phyloP scores from a whole-genome alignment of 805 yeast species.

The Saccharomycopsis synnaedendra region DNA sequence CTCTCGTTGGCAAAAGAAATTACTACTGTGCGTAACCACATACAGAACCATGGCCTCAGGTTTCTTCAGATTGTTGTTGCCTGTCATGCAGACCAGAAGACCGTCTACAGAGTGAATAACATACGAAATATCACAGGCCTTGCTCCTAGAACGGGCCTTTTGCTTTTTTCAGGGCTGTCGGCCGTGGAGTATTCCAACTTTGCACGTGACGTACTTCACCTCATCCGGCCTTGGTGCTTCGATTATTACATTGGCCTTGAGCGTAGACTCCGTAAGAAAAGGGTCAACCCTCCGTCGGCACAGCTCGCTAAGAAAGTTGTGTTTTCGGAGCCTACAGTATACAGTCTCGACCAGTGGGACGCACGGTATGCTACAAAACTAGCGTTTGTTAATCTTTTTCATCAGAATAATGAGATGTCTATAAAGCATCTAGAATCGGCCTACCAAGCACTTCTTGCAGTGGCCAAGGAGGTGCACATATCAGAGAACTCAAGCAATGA shows the following conservation, averaged over 20 bases:
- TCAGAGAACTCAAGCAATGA: neutral
- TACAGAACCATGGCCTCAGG: conserved; percentile 23
- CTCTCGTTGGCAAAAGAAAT: conserved; percentile 28
- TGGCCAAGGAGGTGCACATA: conserved; percentile 20
- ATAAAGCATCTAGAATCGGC: conserved; percentile 40
- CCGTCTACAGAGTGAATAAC: conserved; percentile 20
- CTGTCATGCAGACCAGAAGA: conserved; percentile 17
- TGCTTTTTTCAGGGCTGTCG: conserved; percentile 31
- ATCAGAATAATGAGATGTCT: conserved; percentile 35
- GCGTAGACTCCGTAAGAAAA: conserved; percentile 29
- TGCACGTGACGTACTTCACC: conserved; percentile 27
- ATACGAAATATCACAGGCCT: conserved; percentile 33
- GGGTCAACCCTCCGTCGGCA: conserved; percentile 15
- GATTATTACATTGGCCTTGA: conserved; percentile 35
- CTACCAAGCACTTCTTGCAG: conserved; percentile 37
- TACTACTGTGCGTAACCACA: conserved; percentile 22
- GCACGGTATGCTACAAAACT: conserved; percentile 41
- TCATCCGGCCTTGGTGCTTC: conserved; percentile 28
- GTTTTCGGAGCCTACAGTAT: conserved; percentile 4
- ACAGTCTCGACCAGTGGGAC: conserved; percentile 30
- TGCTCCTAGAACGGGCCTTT: conserved; percentile 32
- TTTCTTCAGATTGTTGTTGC: conserved; percentile 27
- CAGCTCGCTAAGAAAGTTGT: conserved; percentile 17
- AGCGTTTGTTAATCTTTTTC: conserved; percentile 39
- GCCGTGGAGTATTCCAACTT: conserved; percentile 30